Evolutionary conservation across 345 rosid species (phyloP), one percentile per base, ranked within the genome.

Genomic region (Dimocarpus longan): DNA sequence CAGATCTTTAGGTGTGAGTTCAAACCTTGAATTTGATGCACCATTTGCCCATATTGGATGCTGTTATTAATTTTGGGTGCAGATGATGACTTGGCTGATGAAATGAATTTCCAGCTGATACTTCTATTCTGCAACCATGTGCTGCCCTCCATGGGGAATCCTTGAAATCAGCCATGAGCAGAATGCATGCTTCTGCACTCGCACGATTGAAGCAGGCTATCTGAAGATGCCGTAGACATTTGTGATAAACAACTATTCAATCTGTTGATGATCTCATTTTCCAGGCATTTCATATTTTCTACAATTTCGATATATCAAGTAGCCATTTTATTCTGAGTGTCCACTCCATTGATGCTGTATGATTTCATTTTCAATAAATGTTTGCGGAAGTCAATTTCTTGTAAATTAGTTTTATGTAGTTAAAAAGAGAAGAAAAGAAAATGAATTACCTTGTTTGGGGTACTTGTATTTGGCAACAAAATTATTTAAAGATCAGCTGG

Each of bases 151-250:
- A 96, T 71, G 98, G 97, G 40, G 97, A 96, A 75, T 87, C 95
- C 37, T 96, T 96, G 54, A 90, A 93, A 83, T 82, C 92, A 37
- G 88, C 92, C 72, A 90, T 94, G 22, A 66, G 86, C 81, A 88
- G 95, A 81, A 94, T 96, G 89, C 98, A 94, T 84, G 91, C 98
- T 28, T 79, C 99, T 4, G 88, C 98, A 72, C 82, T 94, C 64
- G 85, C 93, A 62, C 98, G 91, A 86, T 82, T 96, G 86, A 94
- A 96, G 86, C 93, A 93, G 84, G 98, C 95, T 22, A 73, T 93
- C 84, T 94, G 85, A 94, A 94, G 89, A 89, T 96, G 86, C 87
- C 88, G 4, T 93, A 91, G 86, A 63, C 48, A 12, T 28, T 28
- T 32, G 40, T 32, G 32, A 26, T 39, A 43, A 63, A 22, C 40